These are phyloP conservation scores for Prunus salicina DNA, from an alignment of 306 rosid genomes.

Conservation along the genomic window DNA sequence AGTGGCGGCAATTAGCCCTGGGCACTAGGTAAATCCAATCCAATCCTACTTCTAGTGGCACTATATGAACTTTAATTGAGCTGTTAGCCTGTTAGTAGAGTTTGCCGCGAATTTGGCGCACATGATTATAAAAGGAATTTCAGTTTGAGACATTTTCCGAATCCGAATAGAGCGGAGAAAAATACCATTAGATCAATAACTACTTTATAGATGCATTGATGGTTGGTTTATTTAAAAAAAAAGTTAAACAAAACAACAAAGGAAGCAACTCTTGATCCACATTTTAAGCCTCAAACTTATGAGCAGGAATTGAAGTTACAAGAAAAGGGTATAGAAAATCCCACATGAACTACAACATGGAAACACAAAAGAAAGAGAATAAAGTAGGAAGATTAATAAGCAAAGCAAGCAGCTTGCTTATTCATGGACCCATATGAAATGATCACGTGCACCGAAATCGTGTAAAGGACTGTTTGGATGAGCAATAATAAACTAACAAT, in stretches of 20 bases:
- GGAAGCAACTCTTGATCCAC: not conserved
- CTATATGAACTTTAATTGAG: too few relatives aligned
- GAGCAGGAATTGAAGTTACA: not conserved
- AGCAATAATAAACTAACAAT: not conserved
- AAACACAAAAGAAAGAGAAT: not conserved
- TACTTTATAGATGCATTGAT: not conserved
- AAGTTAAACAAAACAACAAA: not conserved
- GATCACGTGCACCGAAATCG: conserved; percentile 26
- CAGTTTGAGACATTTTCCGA: too few relatives aligned
- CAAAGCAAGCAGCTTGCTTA: not conserved
- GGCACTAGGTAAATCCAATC: too few relatives aligned
- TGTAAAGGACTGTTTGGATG: not conserved
- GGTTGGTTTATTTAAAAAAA: not conserved
- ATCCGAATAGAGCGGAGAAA: too few relatives aligned
- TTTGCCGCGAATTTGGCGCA: too few relatives aligned
- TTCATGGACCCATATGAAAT: not conserved
- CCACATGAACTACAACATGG: not conserved
- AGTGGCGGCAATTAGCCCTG: too few relatives aligned
- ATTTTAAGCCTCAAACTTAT: not conserved
- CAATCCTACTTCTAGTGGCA: too few relatives aligned
- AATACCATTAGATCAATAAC: too few relatives aligned
- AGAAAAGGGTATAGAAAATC: not conserved
- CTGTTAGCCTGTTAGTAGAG: too few relatives aligned
- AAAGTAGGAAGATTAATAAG: not conserved
- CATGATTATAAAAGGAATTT: too few relatives aligned